Percentiles rank a stretch among this genome's conserved stretches.
Evolutionary conservation across 2,329 filamentous ascomycete species (phyloP).

Genomic region (Tolypocladium capitatum): DNA sequence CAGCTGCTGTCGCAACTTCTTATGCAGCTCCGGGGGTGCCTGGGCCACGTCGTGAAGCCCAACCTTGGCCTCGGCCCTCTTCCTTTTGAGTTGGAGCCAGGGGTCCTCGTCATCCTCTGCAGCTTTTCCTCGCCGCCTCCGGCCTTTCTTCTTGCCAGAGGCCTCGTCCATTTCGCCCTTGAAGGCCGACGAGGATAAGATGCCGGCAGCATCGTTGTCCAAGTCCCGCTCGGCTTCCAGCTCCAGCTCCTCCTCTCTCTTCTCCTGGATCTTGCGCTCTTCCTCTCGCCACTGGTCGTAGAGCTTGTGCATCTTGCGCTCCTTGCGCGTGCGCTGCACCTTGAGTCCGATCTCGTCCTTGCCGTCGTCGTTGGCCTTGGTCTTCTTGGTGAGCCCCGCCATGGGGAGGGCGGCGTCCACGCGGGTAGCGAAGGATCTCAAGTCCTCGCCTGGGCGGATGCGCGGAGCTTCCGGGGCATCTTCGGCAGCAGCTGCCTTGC

Average conservation of each 20-base stretch:
- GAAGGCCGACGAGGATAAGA: conserved; percentile 27
- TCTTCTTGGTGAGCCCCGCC: conserved; percentile 52
- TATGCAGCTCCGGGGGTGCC: conserved; percentile 63
- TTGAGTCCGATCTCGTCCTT: conserved; percentile 54
- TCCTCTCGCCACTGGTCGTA: conserved; percentile 66
- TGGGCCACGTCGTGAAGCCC: conserved; percentile 49
- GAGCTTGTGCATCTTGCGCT: conserved; percentile 68
- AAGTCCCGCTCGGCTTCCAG: conserved; percentile 50
- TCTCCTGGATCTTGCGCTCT: conserved; percentile 48
- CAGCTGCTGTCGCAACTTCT: conserved; percentile 21
- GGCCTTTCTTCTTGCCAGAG: conserved; percentile 22
- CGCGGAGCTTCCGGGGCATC: conserved; percentile 35
- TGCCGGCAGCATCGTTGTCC: conserved; percentile 39
- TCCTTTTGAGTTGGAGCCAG: conserved; percentile 61
- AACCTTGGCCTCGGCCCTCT: conserved; percentile 42
- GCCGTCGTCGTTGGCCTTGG: conserved; percentile 39
- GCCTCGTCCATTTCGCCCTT: conserved; percentile 24
- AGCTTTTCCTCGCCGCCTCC: conserved; percentile 22
- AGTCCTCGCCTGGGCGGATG: conserved; percentile 71
- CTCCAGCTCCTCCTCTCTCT: conserved; percentile 52
- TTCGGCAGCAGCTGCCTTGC: not conserved
- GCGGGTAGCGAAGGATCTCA: conserved; percentile 68
- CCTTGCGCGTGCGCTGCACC: conserved; percentile 63
- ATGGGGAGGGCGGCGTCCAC: conserved; percentile 79
- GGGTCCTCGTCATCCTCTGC: conserved; percentile 54